Evolutionary conservation across 495 filamentous ascomycete genomes (phyloP).

Genomic region (Tricharina praecox): DNA sequence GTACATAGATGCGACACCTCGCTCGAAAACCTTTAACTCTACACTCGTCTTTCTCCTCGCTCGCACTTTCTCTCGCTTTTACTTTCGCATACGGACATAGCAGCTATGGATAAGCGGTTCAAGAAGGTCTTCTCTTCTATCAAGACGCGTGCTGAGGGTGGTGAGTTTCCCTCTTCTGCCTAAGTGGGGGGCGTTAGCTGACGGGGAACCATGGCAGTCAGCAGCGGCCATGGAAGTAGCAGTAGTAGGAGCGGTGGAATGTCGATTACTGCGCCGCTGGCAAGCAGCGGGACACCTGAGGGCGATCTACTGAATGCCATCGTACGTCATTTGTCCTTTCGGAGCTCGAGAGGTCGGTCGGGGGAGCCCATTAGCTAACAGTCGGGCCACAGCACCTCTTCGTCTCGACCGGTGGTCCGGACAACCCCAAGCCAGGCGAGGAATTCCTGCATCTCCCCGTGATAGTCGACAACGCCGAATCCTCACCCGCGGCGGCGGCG

Average conservation of each 20-base stretch:
- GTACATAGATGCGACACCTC: no score
- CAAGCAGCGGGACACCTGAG: neutral
- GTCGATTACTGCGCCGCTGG: neutral
- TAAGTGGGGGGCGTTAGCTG: neutral
- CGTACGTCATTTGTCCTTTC: no score
- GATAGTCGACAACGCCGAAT: conserved; percentile 91
- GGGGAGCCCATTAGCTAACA: no score
- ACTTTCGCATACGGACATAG: no score
- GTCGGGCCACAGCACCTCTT: conserved; percentile 47
- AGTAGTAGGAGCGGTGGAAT: neutral
- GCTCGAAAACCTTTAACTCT: no score
- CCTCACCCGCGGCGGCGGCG: conserved; percentile 65
- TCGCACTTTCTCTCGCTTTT: no score
- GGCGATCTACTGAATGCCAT: neutral
- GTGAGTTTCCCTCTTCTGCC: neutral
- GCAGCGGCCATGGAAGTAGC: neutral
- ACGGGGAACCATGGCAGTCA: neutral
- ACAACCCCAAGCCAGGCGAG: conserved; percentile 40
- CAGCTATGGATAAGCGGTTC: conserved; percentile 4
- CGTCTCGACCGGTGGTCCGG: conserved; percentile 57
- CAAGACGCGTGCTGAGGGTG: conserved; percentile 3
- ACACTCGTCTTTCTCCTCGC: no score
- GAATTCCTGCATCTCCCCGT: conserved; percentile 85
- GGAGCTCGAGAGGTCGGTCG: no score
- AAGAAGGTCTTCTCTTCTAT: conserved; percentile 7